Evolutionary conservation across 805 yeast genomes (phyloP), one percentile per base, ranked within the genome.

Genomic region (Metschnikowia lunata): DNA sequence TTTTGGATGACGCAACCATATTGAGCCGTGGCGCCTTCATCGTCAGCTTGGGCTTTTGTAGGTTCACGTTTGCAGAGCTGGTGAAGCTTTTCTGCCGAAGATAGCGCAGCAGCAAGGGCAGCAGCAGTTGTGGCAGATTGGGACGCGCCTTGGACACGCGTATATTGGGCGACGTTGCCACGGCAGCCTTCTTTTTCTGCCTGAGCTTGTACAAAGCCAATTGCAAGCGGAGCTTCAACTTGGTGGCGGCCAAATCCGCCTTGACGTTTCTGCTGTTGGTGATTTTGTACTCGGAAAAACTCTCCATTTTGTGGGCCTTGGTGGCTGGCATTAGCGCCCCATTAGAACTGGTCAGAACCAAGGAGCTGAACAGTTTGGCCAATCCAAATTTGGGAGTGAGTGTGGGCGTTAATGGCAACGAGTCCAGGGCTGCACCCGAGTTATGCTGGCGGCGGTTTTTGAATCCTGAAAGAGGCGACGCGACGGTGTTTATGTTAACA

Each of bases 221-320:
- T 48, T 66, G 74, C 34, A 71, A 56, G 53, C 69, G 70, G 46
- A 70, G 59, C 57, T 68, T 71, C 54, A 71, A 60, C 50, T 69
- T 69, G 18, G 71, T 65, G 29, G 74, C 76, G 9, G 73, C 72
- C 55, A 68, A 59, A 27, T 66, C 69, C 7, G 70, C 71, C 43
- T 62, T 54, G 46, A 60, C 64, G 50, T 58, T 64, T 28, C 51
- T 52, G 51, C 40, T 44, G 42, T 41, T 46, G 30, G 54, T 42
- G 47, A 52, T 50, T 31, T 58, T 48, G 47, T 56, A 62, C 39
- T 61, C 69, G 18, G 64, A 58, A 42, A 61, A 63, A 36, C 63
- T 57, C 31, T 50, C 55, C 38, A 41, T 27, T 37, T 43, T 43
- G 28, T 51, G 50, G 38, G 50, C 47, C 15, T 12, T 28, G 6